Evolutionary conservation across 129 eudicot species (phyloP), one percentile per base, ranked within the genome.

Genomic region (Chrysanthemum lavandulifolium): DNA sequence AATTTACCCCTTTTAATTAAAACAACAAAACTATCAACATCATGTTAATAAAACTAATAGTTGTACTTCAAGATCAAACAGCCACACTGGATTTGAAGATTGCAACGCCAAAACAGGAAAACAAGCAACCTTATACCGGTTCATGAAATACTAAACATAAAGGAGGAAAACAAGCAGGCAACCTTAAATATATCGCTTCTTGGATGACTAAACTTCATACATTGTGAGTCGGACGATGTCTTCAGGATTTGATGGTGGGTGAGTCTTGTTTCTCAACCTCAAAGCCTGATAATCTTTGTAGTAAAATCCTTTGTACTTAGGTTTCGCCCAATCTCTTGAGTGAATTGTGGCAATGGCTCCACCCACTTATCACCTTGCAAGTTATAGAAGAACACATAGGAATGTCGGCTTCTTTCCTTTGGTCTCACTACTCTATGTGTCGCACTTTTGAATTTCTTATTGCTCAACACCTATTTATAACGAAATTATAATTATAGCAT

Each of bases 201-300:
- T 6, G 14, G 11, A 23, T 10, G 13, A 53, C 48, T 65, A 78
- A 48, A 85, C 54, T 45, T 83, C 79, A 40, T 82, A 86, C 25
- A 84, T 77, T n/a, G 76, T 40, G 65, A 89, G 73, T 76, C 58
- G 48, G 74, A 82, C 60, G 25, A 70, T 71, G 47, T 89, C 90
- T 76, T 86, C 79, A 1, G 92, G 84, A 3, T 66, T 69, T 2
- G 96, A 65, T 49, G 92, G 92, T 10, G 92, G 92, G 66, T 78
- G 96, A 57, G 83, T 82, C 76, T 86, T 86, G 82, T 89, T 82
- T 78, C 81, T 86, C 82, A 80, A 8, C 79, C 92, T 86, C 76
- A 86, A 54, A 45, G 81, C 84, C 74, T 67, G 81, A 55, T 86
- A 86, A 25, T 89, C 88, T 76, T 86, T 84, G 76, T 63, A 84